These are phyloP conservation scores for Epichloe elymi DNA, from an alignment of 2,329 filamentous ascomycete genomes.

Conservation along the genomic window DNA sequence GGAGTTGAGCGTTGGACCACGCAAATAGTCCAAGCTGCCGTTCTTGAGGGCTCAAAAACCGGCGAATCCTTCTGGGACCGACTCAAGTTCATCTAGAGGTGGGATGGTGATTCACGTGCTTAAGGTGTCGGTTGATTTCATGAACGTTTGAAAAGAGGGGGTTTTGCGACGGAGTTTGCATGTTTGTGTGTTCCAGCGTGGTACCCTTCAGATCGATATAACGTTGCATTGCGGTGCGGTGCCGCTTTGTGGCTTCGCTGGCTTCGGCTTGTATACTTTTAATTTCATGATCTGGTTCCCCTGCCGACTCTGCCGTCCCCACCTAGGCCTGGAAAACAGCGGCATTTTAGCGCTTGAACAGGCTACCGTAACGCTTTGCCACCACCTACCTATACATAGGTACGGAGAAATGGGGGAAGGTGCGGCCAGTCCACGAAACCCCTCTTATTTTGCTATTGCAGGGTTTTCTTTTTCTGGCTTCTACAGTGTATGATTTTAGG, in stretches of 20 bases:
- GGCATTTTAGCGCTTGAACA: too few relatives aligned
- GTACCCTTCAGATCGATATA: constrained; percentile 1
- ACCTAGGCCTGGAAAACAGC: too few relatives aligned
- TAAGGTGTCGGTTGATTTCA: not conserved
- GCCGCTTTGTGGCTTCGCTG: not conserved
- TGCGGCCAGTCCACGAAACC: too few relatives aligned
- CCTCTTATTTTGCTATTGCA: too few relatives aligned
- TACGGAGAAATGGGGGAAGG: too few relatives aligned
- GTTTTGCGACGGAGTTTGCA: not conserved
- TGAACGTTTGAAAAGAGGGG: not conserved
- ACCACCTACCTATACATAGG: too few relatives aligned
- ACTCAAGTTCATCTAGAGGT: constrained; percentile 14
- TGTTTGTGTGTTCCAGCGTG: constrained; percentile 1
- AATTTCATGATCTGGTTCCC: not conserved
- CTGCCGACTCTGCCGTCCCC: too few relatives aligned
- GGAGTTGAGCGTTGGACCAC: constrained; percentile 67
- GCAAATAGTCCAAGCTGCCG: constrained; percentile 33
- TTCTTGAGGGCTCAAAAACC: constrained; percentile 17
- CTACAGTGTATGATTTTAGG: too few relatives aligned
- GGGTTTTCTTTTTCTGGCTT: too few relatives aligned
- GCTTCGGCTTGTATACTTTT: not conserved
- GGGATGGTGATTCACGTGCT: not conserved
- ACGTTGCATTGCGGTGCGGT: not conserved
- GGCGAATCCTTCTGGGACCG: constrained; percentile 34
- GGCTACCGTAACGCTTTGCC: too few relatives aligned